Evolutionary conservation across 495 filamentous ascomycete genomes (phyloP).

Genomic region (Penicillium waksmanii): DNA sequence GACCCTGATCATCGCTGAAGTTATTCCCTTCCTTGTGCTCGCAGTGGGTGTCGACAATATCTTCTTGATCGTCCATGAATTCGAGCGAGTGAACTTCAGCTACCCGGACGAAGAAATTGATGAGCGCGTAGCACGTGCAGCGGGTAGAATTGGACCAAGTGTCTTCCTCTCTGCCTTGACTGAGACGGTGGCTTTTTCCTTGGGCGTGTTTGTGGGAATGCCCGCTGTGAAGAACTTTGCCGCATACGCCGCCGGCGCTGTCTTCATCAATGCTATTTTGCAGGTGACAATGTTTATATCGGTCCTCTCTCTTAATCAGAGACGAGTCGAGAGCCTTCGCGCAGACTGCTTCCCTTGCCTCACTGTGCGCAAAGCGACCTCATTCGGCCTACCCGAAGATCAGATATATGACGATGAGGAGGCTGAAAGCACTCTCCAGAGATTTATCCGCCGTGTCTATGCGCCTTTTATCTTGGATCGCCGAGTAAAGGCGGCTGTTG

Average conservation of each 20-base stretch:
- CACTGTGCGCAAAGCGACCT: constrained; percentile 67
- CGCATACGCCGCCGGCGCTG: constrained; percentile 92
- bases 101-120: constrained; percentile 86
- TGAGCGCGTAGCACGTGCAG: constrained; percentile 76
- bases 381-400: constrained; percentile 52
- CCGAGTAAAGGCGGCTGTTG: constrained; percentile 72
- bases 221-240: constrained; percentile 97
- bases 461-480: constrained; percentile 80
- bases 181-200: constrained; percentile 88
- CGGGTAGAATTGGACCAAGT: constrained; percentile 93
- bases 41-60: constrained; percentile 99
- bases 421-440: constrained; percentile 73
- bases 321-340: constrained; percentile 77
- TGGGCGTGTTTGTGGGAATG: constrained; percentile 96
- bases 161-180: constrained; percentile 94
- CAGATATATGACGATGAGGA: constrained; percentile 65
- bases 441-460: constrained; percentile 86
- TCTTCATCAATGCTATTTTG: constrained; percentile 92
- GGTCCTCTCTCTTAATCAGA: constrained; percentile 87
- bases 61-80: constrained; percentile 97
- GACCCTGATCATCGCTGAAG: constrained; percentile 96
- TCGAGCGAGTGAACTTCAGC: constrained; percentile 89
- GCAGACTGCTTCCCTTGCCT: constrained; percentile 95
- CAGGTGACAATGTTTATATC: constrained; percentile 97
- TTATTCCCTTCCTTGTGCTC: constrained; percentile 95